Evolutionary conservation across 2,329 filamentous ascomycete genomes (phyloP).

Genomic region (Immersiporthe knoxdaviesiana): DNA sequence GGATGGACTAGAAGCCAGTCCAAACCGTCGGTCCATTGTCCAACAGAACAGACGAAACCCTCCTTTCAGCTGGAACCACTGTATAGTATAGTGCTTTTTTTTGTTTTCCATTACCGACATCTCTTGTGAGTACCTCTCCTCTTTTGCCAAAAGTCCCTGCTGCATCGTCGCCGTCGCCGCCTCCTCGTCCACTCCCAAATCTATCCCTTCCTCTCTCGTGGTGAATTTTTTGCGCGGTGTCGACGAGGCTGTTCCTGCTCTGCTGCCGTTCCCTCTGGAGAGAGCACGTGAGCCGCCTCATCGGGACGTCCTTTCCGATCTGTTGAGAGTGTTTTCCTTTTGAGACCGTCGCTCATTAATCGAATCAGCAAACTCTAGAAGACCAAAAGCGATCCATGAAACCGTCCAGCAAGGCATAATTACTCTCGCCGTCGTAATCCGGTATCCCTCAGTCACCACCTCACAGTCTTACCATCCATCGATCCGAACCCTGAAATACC

Average conservation of each 20-base stretch:
- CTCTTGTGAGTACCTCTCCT: background rate
- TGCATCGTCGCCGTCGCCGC: background rate
- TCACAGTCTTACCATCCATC: slow-evolving; percentile 7
- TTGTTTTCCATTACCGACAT: background rate
- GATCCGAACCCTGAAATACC: slow-evolving; percentile 19
- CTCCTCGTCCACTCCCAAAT: background rate
- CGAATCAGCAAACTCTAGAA: slow-evolving; percentile 9
- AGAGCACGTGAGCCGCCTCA: slow-evolving; percentile 22
- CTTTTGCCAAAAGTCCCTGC: background rate
- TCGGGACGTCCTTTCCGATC: slow-evolving; percentile 19
- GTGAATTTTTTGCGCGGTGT: slow-evolving; percentile 2
- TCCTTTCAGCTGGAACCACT: slow-evolving; percentile 8
- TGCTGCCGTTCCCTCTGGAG: slow-evolving; percentile 17
- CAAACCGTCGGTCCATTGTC: slow-evolving; percentile 12
- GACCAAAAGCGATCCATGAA: slow-evolving; percentile 21
- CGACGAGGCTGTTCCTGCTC: slow-evolving; percentile 21
- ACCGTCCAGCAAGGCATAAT: slow-evolving; percentile 19
- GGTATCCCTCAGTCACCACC: slow-evolving; percentile 20
- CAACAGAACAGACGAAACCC: slow-evolving; percentile 11
- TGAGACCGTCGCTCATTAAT: slow-evolving; percentile 23
- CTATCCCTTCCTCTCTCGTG: slow-evolving; percentile 1
- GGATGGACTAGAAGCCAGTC: slow-evolving; percentile 20
- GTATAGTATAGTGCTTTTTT: background rate
- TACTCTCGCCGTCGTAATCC: slow-evolving; percentile 17
- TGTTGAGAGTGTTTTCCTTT: slow-evolving; percentile 17